These are phyloP conservation scores for Keithomyces neogunnii DNA, from an alignment of 2,329 filamentous ascomycete genomes.

Conservation along the genomic window DNA sequence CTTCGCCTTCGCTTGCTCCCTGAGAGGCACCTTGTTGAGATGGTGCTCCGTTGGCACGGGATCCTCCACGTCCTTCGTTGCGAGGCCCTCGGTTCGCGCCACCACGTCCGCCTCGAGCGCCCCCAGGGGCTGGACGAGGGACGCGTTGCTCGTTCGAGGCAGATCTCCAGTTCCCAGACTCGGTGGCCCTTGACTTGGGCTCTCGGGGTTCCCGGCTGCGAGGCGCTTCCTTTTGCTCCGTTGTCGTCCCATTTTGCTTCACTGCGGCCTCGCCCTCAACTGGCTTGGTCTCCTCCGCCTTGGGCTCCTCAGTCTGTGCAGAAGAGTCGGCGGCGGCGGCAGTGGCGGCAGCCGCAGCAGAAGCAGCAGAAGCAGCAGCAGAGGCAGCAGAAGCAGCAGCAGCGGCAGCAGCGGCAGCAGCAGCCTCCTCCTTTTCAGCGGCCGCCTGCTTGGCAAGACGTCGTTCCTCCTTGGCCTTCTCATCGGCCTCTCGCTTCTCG, in stretches of 20 bases:
- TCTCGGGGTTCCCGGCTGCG: constrained; percentile 32
- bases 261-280: constrained; percentile 17
- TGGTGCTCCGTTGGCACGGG: constrained; percentile 40
- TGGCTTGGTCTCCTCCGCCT: constrained; percentile 23
- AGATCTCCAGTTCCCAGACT: constrained; percentile 54
- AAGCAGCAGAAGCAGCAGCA: no score
- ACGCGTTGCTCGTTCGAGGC: constrained; percentile 39
- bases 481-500: constrained; percentile 80
- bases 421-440: constrained; percentile 36
- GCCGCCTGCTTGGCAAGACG: constrained; percentile 52
- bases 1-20: constrained; percentile 20
- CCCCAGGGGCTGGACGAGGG: constrained; percentile 32
- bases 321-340: neutral
- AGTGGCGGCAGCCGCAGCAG: no score
- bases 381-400: constrained; percentile 1
- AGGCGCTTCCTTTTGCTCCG: constrained; percentile 40
- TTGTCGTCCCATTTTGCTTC: constrained; percentile 23
- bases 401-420: constrained; percentile 17
- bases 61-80: constrained; percentile 32
- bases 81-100: constrained; percentile 30
- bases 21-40: constrained; percentile 26
- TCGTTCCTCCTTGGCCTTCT: constrained; percentile 73
- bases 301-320: constrained; percentile 21
- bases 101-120: constrained; percentile 28
- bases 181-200: constrained; percentile 44